Evolutionary conservation across 2,329 filamentous ascomycete genomes (phyloP).

Genomic region (Amauroascus niger): DNA sequence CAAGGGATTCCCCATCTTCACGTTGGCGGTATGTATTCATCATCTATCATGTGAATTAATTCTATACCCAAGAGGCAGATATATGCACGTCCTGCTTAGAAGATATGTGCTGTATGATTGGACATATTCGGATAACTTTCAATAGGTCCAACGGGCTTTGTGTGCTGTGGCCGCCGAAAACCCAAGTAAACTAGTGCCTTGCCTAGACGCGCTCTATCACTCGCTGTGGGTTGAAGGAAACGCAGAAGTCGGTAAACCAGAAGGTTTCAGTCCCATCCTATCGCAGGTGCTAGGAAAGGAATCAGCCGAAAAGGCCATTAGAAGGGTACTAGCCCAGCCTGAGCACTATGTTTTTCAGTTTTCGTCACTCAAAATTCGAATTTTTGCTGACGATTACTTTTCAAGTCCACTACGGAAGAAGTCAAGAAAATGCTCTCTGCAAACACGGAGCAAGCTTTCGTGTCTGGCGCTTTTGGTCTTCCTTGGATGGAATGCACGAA

Average conservation of each 20-base stretch:
- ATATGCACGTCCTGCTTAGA: background rate
- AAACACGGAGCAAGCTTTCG: constrained; percentile 45
- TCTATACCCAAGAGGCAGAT: background rate
- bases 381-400: constrained; percentile 2
- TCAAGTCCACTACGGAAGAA: constrained; percentile 26
- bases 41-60: background rate
- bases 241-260: constrained; percentile 36
- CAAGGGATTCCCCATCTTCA: constrained; percentile 46
- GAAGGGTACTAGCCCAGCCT: constrained; percentile 27
- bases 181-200: constrained; percentile 31
- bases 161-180: constrained; percentile 38
- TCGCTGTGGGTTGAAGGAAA: constrained; percentile 45
- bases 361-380: background rate
- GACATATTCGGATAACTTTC: background rate
- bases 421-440: constrained; percentile 40
- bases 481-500: constrained; percentile 53
- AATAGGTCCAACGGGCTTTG: constrained; percentile 43
- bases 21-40: constrained; percentile 30
- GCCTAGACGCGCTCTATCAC: constrained; percentile 41
- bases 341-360: background rate
- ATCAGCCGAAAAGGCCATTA: constrained; percentile 34
- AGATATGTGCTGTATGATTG: background rate
- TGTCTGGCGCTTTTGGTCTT: constrained; percentile 50
- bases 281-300: constrained; percentile 38
- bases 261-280: constrained; percentile 40